phyloP scores from a whole-genome alignment of 768 basidiomycete genomes.

The Boletus fagicola region DNA sequence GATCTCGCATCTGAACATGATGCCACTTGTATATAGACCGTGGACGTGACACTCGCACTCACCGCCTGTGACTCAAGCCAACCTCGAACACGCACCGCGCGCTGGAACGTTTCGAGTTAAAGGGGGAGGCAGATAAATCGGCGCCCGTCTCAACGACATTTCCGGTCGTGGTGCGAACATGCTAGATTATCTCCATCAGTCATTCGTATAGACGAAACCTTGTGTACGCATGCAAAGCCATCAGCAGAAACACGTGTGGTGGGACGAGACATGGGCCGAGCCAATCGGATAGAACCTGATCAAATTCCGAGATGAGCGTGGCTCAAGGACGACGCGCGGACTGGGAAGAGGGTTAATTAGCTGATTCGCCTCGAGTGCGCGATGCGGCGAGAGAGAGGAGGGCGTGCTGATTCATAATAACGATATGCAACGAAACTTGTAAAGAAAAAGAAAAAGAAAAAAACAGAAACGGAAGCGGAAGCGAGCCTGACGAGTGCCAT shows the following conservation, averaged over 20 bases:
- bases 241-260: neutral
- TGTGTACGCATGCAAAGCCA: neutral
- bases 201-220: neutral
- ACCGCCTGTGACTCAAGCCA: neutral
- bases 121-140: neutral
- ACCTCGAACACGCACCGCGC: slow-evolving; percentile 1
- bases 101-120: neutral
- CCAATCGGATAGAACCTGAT: neutral
- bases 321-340: neutral
- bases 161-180: neutral
- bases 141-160: neutral
- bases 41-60: neutral
- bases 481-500: neutral
- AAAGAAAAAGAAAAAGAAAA: neutral
- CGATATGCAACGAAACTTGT: neutral
- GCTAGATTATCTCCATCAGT: slow-evolving; percentile 2
- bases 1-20: neutral
- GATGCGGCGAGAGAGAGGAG: slow-evolving; percentile 1
- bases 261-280: neutral
- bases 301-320: neutral
- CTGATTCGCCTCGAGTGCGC: neutral
- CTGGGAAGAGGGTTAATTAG: neutral
- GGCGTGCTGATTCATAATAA: slow-evolving; percentile 5
- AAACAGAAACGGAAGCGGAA: neutral
- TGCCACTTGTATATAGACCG: neutral